Base-by-base conservation (phyloP, 805 yeast species). In the Saturnispora galanensis region DNA sequence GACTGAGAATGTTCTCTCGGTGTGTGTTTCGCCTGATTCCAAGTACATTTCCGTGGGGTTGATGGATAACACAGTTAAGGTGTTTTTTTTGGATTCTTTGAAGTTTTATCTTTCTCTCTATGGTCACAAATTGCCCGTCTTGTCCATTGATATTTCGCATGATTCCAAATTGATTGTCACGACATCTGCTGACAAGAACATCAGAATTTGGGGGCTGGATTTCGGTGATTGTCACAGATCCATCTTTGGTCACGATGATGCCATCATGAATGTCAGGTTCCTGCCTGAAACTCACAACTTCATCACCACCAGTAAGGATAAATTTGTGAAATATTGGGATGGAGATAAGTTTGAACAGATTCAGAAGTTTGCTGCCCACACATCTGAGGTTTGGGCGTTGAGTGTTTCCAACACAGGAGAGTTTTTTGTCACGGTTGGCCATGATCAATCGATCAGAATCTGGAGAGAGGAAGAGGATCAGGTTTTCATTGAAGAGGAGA, bases 221-320 rank as follows among this genome's bases (percentile, higher is more conserved):
- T 93, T 93, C 64, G 99, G 99, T 65, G 99, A 93, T 64, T 93
- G 98, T 70, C 98, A 93, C 64, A 84, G 83, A 60, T 90, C 97
- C 2, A 77, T 93, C 26, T 93, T 93, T 62, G 99, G 95, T 1
- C 99, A 93, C 61, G 95, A 88, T 57, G 99, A 93, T 62, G 82
- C 96, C 3, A 85, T 93, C 47, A 86, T 90, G 95, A 73, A 74
- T 51, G 95, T 90, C 29, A 74, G 69, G 49, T 93, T 93, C 57
- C 71, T 88, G 42, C 90, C 94, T 2, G 80, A 78, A n/a, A 72
- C 84, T 11, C 96, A 90, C 60, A 78, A 89, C 61, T 89, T 93
- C 63, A 84, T 93, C 66, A 81, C 95, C 46, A 79, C 86, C 47
- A 81, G 90, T 31, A 93, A 93, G 58, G 99, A 93, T 64, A 88